Base-by-base conservation (phyloP, 805 yeast species). In the Candida peoriensis region DNA sequence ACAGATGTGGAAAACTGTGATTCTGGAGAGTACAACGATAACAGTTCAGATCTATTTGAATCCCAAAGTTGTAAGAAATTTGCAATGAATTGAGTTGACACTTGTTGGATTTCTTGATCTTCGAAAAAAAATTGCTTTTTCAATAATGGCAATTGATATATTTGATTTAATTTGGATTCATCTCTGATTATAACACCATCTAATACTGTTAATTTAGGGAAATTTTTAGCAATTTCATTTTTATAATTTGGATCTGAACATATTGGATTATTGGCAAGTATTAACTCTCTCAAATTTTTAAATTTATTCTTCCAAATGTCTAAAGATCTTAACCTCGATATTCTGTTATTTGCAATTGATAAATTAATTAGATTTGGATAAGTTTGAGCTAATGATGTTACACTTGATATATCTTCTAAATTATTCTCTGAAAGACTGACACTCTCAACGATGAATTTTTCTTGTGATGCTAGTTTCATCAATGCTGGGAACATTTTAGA, bases 401-500 rank as follows among this genome's bases (percentile, higher is more conserved):
- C 65, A 12, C 70, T 60, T 23, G 66, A 52, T 24, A 85, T 68
- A 49, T 86, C 95, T 18, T 61, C 59, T 25, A 93, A 58, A 36
- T 70, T 68, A 55, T 93, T 83, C 37, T 66, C 66, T 15, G 89
- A 74, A 23, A 87, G 57, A 55, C 80, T 83, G 7, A 89, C 74
- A 38, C 87, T 79, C 20, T 78, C 81, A 4, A 88, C 81, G 7
- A 54, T 54, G 17, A 61, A 48, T 1, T 57, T 55, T 19, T 74
- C 76, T 34, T 74, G 74, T 4, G 65, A 60, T 1, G 95, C 95
- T 8, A 90, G 60, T 54, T 81, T 84, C 82, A 90, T 76, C 44
- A 93, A 61, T 1, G 97, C 97, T 9, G 87, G 82, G 57, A 90
- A 87, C 72, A 88, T 80, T 58, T 90, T 93, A 11, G 89, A 71